A percentile compares a stretch with the other conserved stretches of the same genome.
phyloP scores from a whole-genome alignment of 1,284 basidiomycete genomes.

The Ceraceosorus bombacis region DNA sequence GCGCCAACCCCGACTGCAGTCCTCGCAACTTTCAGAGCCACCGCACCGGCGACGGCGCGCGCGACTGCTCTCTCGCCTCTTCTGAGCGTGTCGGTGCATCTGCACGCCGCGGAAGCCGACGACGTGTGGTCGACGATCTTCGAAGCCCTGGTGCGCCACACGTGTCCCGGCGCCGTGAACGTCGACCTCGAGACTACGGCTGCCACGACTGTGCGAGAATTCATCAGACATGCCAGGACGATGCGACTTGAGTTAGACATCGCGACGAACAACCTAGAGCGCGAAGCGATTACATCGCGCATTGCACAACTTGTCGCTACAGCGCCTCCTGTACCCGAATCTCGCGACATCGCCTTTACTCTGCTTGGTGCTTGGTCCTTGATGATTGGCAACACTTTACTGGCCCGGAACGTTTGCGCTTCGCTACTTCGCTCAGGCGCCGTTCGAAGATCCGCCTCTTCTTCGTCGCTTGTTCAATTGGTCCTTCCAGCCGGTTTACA shows the following conservation, averaged over 20 bases:
- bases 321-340: conserved; percentile 18
- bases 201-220: conserved; percentile 5
- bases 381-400: conserved; percentile 23
- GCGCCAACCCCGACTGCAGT: conserved; percentile 15
- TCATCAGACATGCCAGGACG: conserved; percentile 7
- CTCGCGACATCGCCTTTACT: conserved; percentile 24
- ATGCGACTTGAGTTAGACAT: conserved; percentile 23
- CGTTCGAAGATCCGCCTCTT: background rate
- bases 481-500: conserved; percentile 10
- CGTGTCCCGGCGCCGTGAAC: conserved; percentile 20
- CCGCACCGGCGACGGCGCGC: conserved; percentile 6
- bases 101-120: conserved; percentile 28
- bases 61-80: conserved; percentile 22
- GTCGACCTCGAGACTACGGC: background rate
- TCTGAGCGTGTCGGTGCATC: conserved; percentile 27
- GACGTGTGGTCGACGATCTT: conserved; percentile 32
- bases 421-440: conserved; percentile 10
- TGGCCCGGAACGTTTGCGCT: conserved; percentile 22
- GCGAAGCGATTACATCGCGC: conserved; percentile 20
- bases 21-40: conserved; percentile 6
- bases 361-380: conserved; percentile 35
- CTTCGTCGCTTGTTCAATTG: conserved; percentile 10
- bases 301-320: conserved; percentile 24
- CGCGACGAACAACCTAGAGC: conserved; percentile 15
- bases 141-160: conserved; percentile 23